phyloP scores from a whole-genome alignment of 805 yeast genomes.

The Jamesozyma gamospora region DNA sequence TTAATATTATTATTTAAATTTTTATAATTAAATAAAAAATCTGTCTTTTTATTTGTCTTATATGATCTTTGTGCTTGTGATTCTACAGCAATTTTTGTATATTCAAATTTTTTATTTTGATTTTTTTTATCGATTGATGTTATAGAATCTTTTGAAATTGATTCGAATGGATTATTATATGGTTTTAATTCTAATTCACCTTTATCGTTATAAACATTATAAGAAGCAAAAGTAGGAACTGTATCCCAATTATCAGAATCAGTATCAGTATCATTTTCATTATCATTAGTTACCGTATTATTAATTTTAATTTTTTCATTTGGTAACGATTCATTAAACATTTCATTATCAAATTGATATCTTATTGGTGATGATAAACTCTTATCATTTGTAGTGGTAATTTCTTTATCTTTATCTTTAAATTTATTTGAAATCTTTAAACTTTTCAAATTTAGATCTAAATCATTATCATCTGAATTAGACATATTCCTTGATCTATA shows the following conservation, averaged over 20 bases:
- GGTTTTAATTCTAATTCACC: conserved; percentile 50
- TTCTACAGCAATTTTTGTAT: conserved; percentile 81
- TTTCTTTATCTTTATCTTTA: neutral
- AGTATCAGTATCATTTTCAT: conserved; percentile 28
- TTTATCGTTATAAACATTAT: conserved; percentile 69
- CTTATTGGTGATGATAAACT: neutral
- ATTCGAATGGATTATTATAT: conserved; percentile 5
- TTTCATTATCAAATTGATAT: neutral
- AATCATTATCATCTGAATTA: conserved; percentile 9
- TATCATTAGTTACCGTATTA: neutral
- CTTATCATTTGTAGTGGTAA: no score
- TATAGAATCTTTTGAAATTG: neutral
- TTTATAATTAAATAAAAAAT: conserved; percentile 40
- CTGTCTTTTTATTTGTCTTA: conserved; percentile 44
- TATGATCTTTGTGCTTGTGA: conserved; percentile 71
- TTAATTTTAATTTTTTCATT: neutral
- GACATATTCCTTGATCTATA: no score
- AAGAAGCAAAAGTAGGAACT: conserved; percentile 72
- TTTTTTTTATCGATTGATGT: neutral
- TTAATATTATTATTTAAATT: conserved; percentile 13
- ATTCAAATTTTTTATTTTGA: conserved; percentile 36
- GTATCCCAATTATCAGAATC: conserved; percentile 57
- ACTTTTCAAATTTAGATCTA: conserved; percentile 21
- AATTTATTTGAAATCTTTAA: conserved; percentile 13
- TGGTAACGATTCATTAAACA: neutral